A percentile compares a stretch with the other conserved stretches of the same genome.
These are phyloP conservation scores for Stephania japonica DNA, from an alignment of 164 flowering plant genomes.

Conservation along the genomic window DNA sequence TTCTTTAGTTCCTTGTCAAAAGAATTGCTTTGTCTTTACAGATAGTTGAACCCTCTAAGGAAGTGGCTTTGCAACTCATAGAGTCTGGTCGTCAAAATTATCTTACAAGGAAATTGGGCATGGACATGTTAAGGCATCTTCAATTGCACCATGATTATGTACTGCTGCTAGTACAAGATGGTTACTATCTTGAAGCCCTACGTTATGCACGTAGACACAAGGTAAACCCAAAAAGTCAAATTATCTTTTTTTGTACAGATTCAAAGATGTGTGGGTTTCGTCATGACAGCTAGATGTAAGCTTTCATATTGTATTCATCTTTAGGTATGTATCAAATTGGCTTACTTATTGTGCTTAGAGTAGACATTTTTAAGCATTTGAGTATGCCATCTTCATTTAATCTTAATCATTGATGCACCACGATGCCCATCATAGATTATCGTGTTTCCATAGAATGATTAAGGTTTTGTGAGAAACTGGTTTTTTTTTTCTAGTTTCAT, in stretches of 20 bases:
- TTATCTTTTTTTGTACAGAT: background rate
- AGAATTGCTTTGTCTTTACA: constrained; percentile 19
- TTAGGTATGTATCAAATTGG: background rate
- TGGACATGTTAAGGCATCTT: constrained; percentile 85
- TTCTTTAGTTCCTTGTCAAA: background rate
- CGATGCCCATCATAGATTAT: background rate
- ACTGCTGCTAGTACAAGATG: constrained; percentile 72
- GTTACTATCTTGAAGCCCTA: constrained; percentile 87
- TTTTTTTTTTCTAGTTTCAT: too few species aligned
- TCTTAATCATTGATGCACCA: background rate
- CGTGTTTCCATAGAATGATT: too few species aligned
- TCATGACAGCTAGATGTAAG: background rate
- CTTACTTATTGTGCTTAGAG: background rate
- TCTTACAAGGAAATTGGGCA: constrained; percentile 23
- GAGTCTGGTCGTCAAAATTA: constrained; percentile 74
- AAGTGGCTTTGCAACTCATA: constrained; percentile 50
- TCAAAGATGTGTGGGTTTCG: background rate
- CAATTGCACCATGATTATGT: constrained; percentile 85
- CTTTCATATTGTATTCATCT: background rate
- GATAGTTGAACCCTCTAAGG: constrained; percentile 94
- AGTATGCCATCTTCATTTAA: background rate
- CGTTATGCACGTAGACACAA: constrained; percentile 78
- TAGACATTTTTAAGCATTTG: background rate
- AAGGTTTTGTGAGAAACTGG: too few species aligned
- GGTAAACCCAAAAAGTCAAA: constrained; percentile 33